Evolutionary conservation across 1,284 basidiomycete species (phyloP).

Genomic region (Ustilago tritici): DNA sequence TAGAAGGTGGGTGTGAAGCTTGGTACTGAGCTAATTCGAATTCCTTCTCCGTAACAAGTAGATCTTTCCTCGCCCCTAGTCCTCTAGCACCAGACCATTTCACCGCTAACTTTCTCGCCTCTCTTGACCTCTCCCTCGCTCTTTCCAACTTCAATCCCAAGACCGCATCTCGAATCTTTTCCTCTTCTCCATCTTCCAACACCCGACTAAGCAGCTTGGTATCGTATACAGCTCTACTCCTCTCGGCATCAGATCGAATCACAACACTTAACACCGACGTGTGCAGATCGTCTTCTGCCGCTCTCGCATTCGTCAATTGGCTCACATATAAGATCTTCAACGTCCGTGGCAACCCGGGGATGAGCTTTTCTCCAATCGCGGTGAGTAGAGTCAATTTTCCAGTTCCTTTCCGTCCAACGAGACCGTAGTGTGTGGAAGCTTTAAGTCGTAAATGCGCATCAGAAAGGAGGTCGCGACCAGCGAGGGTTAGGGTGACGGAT

Average conservation of each 20-base stretch:
- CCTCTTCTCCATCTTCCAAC: constrained; percentile 61
- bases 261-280: constrained; percentile 69
- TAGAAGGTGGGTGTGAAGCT: constrained; percentile 16
- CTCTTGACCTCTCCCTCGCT: constrained; percentile 71
- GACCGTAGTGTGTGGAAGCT: constrained; percentile 73
- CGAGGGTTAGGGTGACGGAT: constrained; percentile 73
- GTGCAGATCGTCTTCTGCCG: constrained; percentile 18
- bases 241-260: constrained; percentile 69
- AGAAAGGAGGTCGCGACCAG: constrained; percentile 73
- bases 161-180: constrained; percentile 57
- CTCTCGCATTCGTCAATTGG: constrained; percentile 70
- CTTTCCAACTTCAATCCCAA: constrained; percentile 61
- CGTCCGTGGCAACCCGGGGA: constrained; percentile 74
- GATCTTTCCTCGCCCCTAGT: constrained; percentile 75
- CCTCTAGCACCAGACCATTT: constrained; percentile 77
- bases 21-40: constrained; percentile 62
- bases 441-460: constrained; percentile 75
- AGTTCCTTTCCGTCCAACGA: constrained; percentile 75
- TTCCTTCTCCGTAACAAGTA: constrained; percentile 70
- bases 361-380: constrained; percentile 72
- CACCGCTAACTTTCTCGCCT: constrained; percentile 74
- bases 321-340: constrained; percentile 74
- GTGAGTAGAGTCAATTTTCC: constrained; percentile 73
- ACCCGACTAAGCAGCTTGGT: constrained; percentile 62
- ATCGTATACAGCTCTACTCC: constrained; percentile 62